Base-by-base conservation (phyloP, 1,284 basidiomycete genomes). In the Cryptococcus wingfieldii region DNA sequence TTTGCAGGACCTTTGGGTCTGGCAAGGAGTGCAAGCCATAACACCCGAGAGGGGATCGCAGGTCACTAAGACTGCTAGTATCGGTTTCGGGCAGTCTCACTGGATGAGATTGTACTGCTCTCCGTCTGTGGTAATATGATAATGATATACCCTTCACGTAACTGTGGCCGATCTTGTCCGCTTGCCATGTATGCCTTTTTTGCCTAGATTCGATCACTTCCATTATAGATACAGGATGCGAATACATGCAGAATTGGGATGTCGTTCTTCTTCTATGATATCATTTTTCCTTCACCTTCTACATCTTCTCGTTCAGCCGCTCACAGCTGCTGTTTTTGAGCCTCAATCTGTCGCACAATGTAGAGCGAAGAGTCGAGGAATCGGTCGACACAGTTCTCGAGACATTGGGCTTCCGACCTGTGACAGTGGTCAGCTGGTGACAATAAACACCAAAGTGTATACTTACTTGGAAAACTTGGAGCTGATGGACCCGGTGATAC, bases 311-410 rank as follows among this genome's bases (percentile, higher is more conserved):
- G 31, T 9, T 25, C 43, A 39, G 27, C 37, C 37, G 31, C 41
- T 57, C 63, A 63, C 37, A 67, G 27, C 50, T 71, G 69, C 56
- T 75, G 68, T 59, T 70, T 68, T 56, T 77, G 75, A 56, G 66
- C 51, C 74, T 94, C 87, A 55, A 98, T 83, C 72, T 86, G 84
- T 70, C 85, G 85, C 62, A 97, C 86, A 78, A 95, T 83, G 79
- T 83, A 90, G 50, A 93, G 77, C 67, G 87, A 90, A n/a, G 89
- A 86, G 78, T 98, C 94, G 64, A 97, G 80, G 80, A 97, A 98
- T 55, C 94, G 83, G 64, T 92, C 90, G 47, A 96, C 93, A 70
- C 92, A 97, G 79, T 95, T 95, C 58, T 83, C 80, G 47, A 98
- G 82, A 74, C 94, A 98, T 52, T 81, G 81, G 66, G 88, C 86